Evolutionary conservation across 1,284 basidiomycete genomes (phyloP).

Genomic region (Rhodotorula sp.): DNA sequence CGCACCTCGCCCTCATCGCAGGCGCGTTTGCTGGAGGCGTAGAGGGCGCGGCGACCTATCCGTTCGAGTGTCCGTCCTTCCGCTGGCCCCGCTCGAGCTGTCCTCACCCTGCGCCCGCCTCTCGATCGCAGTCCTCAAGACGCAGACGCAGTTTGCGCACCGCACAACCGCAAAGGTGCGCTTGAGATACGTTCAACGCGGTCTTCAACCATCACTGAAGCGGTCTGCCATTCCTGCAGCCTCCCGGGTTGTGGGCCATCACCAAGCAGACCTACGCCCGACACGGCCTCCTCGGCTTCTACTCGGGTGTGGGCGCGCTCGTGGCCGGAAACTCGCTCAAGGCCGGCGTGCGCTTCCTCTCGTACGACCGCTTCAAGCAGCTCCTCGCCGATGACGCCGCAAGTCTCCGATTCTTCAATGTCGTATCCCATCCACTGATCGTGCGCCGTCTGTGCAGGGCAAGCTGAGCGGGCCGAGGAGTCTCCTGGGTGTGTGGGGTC

Average conservation of each 20-base stretch:
- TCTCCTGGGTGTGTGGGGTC: slow-evolving; percentile 66
- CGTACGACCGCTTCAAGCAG: slow-evolving; percentile 90
- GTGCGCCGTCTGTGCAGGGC: slow-evolving; percentile 60
- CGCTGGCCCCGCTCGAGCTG: neutral
- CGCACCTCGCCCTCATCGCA: slow-evolving; percentile 62
- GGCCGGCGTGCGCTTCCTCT: slow-evolving; percentile 91
- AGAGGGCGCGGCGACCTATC: slow-evolving; percentile 74
- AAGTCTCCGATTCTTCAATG: neutral
- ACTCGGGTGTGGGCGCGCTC: slow-evolving; percentile 60
- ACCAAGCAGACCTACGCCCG: slow-evolving; percentile 49
- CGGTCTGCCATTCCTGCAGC: slow-evolving; percentile 34
- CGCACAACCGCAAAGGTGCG: slow-evolving; percentile 21
- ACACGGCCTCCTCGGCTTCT: slow-evolving; percentile 50
- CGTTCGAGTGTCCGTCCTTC: slow-evolving; percentile 66
- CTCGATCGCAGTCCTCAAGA: slow-evolving; percentile 33
- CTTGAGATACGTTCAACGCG: neutral
- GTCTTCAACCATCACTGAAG: neutral
- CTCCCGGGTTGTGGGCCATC: slow-evolving; percentile 50
- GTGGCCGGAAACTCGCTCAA: slow-evolving; percentile 87
- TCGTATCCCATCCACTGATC: neutral
- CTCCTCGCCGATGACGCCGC: slow-evolving; percentile 80
- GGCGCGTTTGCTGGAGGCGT: slow-evolving; percentile 92
- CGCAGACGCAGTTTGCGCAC: slow-evolving; percentile 39
- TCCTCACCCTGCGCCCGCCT: neutral
- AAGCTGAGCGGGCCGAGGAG: slow-evolving; percentile 83